Base-by-base conservation (phyloP, 768 basidiomycete genomes). In the Rickenella mellea region DNA sequence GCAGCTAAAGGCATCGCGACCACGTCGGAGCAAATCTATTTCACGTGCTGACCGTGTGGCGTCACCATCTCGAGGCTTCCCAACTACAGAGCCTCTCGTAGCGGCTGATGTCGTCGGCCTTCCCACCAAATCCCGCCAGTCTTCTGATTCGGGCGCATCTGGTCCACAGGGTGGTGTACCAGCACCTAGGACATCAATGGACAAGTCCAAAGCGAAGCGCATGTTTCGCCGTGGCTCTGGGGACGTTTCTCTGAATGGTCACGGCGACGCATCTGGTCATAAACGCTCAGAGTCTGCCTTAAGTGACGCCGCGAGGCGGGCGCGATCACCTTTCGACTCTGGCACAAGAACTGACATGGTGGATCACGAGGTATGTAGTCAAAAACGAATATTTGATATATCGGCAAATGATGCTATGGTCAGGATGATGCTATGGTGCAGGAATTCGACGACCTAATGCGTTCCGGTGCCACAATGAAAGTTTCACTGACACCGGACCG, bases 401-500 rank as follows among this genome's bases (percentile, higher is more conserved):
- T 12, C 19, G 19, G 10, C 33, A 15, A 19, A 19, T 36, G 19
- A 17, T 45, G n/a, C 26, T 44, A 27, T 39, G 22, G 42, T 40
- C 52, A 84, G 77, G 74, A 78, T 56, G 74, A 56, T 57, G 66
- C 48, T 58, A 73, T 59, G 52, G 68, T 76, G 43, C 80, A 84
- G 48, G 87, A 94, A 58, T 97, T 98, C 59, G 93, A 98, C 61
- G 80, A 90, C 60, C 68, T 97, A 61, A 83, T 98, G 79, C 78
- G 77, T 40, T 90, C 87, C 45, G 77, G 83, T 46, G 72, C 83
- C 44, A 97, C 93, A 15, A 86, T 96, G 84, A 96, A 90, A 58
- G 81, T 98, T 52, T 94, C 91, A 30, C 72, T 96, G 48, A 98
- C 93, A 26, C 93, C 93, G 43, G 91, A 96, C 67, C 74, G 93